Conservation (phyloP, 345 rosid genomes). For the Acer negundo region DNA sequence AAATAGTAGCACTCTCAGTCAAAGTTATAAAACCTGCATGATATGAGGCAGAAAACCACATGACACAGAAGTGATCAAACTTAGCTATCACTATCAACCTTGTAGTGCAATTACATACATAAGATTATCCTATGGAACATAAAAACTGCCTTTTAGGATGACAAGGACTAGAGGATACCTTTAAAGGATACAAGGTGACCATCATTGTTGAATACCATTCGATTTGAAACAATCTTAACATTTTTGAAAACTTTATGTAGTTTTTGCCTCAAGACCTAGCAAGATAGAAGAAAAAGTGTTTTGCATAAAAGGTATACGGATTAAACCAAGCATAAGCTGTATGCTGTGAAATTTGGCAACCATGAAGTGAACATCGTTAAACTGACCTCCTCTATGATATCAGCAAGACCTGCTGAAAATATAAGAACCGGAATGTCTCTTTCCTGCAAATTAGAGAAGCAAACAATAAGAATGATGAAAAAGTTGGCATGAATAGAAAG, state of each 20-base stretch:
- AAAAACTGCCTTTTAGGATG: conserved; percentile 1
- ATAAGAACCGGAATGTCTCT: conserved; percentile 72
- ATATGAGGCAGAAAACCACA: not conserved
- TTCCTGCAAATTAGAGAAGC: conserved; percentile 48
- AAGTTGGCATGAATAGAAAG: not conserved
- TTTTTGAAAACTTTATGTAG: conserved; percentile 68
- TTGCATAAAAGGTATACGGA: not conserved
- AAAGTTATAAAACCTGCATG: not conserved
- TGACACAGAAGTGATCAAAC: not conserved
- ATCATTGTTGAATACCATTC: conserved; percentile 63
- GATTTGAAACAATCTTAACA: conserved; percentile 77
- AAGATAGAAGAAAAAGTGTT: conserved; percentile 13
- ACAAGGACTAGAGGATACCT: conserved; percentile 45
- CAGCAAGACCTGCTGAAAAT: conserved; percentile 97
- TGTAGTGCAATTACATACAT: not conserved
- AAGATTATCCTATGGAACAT: not conserved
- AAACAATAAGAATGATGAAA: conserved; percentile 8
- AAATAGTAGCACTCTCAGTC: not conserved
- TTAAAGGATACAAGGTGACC: conserved; percentile 73
- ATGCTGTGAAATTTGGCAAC: not conserved
- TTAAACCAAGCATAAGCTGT: not conserved
- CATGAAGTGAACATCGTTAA: not conserved
- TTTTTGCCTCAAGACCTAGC: conserved; percentile 86
- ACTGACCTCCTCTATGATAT: conserved; percentile 90
- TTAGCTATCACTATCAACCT: not conserved